Conservation (phyloP, 75 land plant genomes). For the Pseudotsuga menziesii region DNA sequence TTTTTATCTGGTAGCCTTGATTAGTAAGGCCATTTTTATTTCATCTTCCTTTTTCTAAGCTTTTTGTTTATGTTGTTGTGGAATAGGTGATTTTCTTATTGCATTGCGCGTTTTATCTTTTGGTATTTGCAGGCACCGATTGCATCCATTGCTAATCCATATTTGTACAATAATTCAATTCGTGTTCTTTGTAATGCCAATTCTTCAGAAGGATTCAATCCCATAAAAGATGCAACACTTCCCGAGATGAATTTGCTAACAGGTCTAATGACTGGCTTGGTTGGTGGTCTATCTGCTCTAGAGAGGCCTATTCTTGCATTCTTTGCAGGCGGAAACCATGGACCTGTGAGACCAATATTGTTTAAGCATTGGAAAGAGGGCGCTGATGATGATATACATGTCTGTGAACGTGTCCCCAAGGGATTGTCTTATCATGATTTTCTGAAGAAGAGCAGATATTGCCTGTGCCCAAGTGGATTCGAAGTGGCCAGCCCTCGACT, state of each 20-base stretch:
- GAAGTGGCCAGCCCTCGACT: constrained; percentile 54
- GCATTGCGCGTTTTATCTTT: too few relatives aligned
- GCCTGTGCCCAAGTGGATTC: constrained; percentile 52
- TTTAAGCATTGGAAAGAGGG: constrained; percentile 35
- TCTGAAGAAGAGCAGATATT: constrained; percentile 46
- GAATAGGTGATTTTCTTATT: too few relatives aligned
- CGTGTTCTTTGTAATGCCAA: constrained; percentile 66
- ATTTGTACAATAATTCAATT: constrained; percentile 32
- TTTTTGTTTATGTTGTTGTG: too few relatives aligned
- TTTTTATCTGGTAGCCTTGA: too few relatives aligned
- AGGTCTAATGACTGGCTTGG: constrained; percentile 24
- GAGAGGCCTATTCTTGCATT: constrained; percentile 56
- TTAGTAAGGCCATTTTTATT: too few relatives aligned
- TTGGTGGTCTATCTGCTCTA: constrained; percentile 55
- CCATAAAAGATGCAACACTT: constrained; percentile 55
- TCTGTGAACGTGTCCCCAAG: constrained; percentile 25
- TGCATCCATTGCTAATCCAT: constrained; percentile 19
- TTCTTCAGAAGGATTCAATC: constrained; percentile 53
- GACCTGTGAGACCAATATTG: constrained; percentile 38
- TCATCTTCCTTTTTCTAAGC: too few relatives aligned
- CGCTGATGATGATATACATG: constrained; percentile 28
- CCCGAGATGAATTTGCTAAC: constrained; percentile 64
- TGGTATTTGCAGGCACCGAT: constrained; percentile 33
- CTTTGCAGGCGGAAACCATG: constrained; percentile 59
- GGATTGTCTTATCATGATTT: constrained; percentile 20